A percentile compares a stretch with the other conserved stretches of the same genome.
phyloP scores from a whole-genome alignment of 257 asterid species.

The Datura wrightii region DNA sequence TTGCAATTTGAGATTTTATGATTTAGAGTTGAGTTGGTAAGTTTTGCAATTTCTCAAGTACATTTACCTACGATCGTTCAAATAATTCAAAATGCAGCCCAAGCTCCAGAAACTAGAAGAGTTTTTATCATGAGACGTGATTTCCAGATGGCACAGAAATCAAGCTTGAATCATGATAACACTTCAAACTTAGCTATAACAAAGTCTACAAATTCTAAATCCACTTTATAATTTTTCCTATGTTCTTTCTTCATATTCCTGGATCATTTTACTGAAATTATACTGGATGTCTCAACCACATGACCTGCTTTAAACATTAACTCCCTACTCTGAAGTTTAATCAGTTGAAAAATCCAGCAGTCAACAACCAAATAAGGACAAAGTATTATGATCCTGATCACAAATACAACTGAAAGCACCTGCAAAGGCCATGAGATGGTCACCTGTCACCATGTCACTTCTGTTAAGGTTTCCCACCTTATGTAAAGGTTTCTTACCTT shows the following conservation, averaged over 20 bases:
- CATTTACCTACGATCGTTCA: not conserved
- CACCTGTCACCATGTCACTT: not conserved
- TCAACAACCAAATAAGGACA: not conserved
- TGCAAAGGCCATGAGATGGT: not conserved
- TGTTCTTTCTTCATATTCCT: not conserved
- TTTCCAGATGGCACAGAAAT: not conserved
- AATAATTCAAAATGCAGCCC: not conserved
- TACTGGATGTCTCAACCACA: not conserved
- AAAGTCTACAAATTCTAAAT: not conserved
- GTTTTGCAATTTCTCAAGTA: not conserved
- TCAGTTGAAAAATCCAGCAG: not conserved
- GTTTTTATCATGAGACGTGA: not conserved
- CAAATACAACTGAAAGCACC: not conserved
- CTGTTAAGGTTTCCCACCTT: not conserved
- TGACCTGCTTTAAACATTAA: not conserved
- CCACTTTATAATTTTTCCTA: not conserved
- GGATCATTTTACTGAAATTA: not conserved
- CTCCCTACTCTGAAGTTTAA: not conserved
- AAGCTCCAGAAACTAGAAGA: not conserved
- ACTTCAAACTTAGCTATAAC: not conserved
- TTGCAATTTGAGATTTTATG: not conserved
- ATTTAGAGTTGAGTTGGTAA: not conserved
- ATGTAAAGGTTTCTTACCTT: not conserved
- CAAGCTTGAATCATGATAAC: not conserved
- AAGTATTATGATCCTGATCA: not conserved